Base-by-base conservation (phyloP, 2,329 filamentous ascomycete species). In the Helicocarpus griseus region DNA sequence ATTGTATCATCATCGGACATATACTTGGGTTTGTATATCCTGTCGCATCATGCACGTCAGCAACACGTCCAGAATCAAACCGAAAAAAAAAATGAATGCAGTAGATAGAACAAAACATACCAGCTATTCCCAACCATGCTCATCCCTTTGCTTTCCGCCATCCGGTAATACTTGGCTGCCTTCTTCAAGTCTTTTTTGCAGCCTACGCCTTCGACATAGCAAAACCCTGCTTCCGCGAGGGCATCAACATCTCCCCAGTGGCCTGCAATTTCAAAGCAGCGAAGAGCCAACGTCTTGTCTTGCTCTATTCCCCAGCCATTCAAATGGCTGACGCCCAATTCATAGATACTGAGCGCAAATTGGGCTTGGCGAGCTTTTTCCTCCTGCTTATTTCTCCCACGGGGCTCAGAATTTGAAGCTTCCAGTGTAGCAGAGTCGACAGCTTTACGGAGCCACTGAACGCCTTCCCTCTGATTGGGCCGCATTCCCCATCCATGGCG, bases 101-200 rank as follows among this genome's bases (percentile, higher is more conserved):
- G n/a, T n/a, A 26, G 9, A 38, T 11, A 51, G 26, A 28, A 45
- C 3, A 24, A 47, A 52, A 79, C 87, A 65, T 77, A 95, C 91
- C 93, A 98, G 75, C 89, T 96, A 67, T 97, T 97, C 51, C 93
- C 93, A 52, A 95, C 86, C 89, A 97, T 97, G 69, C 83, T 95
- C 77, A 96, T 90, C 5, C 93, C 93, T 70, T 93, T 93, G 22
- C 85, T 83, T 67, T 95, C 93, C 5, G 93, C 93, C 74, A 85
- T 78, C 21, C 93, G 84, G 67, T 97, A 97, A 62, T 93, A 89
- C 55, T 82, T 86, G 53, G 93, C 91, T 47, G 88, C 91, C 72
- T 90, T 96, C 74, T 89, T 96, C 65, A 96, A 74, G 65, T 97
- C 87, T 71, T 97, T 98, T 76, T 93, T 95, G 67, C 87, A 94